These are phyloP conservation scores for Nemophila menziesii DNA, from an alignment of 257 asterid species.

Conservation along the genomic window DNA sequence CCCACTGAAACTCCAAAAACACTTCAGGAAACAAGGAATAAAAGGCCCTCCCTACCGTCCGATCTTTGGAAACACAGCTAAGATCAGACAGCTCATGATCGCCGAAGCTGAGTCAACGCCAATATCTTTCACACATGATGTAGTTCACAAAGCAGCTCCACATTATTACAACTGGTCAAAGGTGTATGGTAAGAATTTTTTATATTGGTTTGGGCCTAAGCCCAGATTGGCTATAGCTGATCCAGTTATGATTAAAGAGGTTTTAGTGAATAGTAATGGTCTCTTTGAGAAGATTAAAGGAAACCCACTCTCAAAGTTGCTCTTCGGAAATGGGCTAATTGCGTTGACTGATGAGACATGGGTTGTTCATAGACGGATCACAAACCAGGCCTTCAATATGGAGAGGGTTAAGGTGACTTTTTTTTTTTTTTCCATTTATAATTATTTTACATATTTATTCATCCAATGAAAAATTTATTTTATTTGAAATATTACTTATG, in stretches of 20 bases:
- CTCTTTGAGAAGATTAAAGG: conserved; percentile 9
- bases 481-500: no score
- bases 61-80: conserved; percentile 26
- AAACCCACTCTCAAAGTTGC: conserved; percentile 27
- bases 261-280: conserved; percentile 17
- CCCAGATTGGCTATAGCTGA: conserved; percentile 32
- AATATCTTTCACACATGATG: conserved; percentile 17
- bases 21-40: conserved; percentile 31
- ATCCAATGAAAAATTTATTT: no score
- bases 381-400: conserved; percentile 26
- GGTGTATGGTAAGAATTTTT: conserved; percentile 26
- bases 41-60: conserved; percentile 30
- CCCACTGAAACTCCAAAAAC: conserved; percentile 23
- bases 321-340: conserved; percentile 36
- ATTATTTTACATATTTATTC: no score
- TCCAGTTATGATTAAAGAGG: conserved; percentile 29
- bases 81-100: conserved; percentile 23
- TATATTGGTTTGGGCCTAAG: conserved; percentile 38
- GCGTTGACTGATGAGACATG: conserved; percentile 24
- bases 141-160: conserved; percentile 27
- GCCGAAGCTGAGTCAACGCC: conserved; percentile 28
- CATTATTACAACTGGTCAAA: conserved; percentile 37
- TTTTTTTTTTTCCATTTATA: neutral
- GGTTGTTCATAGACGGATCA: conserved; percentile 26
- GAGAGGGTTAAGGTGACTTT: conserved; percentile 25